Base-by-base conservation (phyloP, 306 rosid genomes). In the Vicia sativa region DNA sequence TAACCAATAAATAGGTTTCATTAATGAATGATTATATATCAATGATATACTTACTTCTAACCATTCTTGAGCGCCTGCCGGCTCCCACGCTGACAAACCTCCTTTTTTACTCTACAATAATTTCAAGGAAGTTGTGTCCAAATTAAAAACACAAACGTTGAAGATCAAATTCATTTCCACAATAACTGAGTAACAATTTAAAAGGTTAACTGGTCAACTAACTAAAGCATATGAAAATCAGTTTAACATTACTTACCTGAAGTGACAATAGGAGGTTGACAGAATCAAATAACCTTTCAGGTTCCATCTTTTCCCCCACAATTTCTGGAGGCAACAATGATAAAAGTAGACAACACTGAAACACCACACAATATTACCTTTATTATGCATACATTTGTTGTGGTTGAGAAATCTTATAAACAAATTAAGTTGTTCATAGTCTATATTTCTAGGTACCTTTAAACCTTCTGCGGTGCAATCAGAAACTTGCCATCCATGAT, bases 401-500 rank as follows among this genome's bases (percentile, higher is more conserved):
- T 55, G 43, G 38, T 13, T 53, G 34, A 63, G 29, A 42, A 63
- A 50, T 11, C 4, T 35, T 14, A 39, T 41, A 4, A 29, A 55
- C 19, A 29, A 44, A 50, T 68, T 44, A 43, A 62, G 29, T 37
- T 54, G 28, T 62, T 21, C 12, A 21, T 37, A 14, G 43, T 2
- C 11, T 48, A 68, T 38, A 11, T 34, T 59, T 7, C 23, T 34
- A 18, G 3, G 62, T 72, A 89, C 93, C 90, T 90, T 87, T 25
- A 90, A 74, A 64, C 81, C 87, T 68, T 90, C 96, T 4, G 96
- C 95, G 10, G 96, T 87, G 62, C 89, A 85, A 75, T 90, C 95
- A 19, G 97, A 88, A 77, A 86, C 89, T 76, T 91, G 95, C 97
- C 95, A 91, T 75, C 97, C 97, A 14, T 88, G 95, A 67, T 91